Evolutionary conservation across 257 asterid species (phyloP).

Genomic region (Capsicum rhomboideum): DNA sequence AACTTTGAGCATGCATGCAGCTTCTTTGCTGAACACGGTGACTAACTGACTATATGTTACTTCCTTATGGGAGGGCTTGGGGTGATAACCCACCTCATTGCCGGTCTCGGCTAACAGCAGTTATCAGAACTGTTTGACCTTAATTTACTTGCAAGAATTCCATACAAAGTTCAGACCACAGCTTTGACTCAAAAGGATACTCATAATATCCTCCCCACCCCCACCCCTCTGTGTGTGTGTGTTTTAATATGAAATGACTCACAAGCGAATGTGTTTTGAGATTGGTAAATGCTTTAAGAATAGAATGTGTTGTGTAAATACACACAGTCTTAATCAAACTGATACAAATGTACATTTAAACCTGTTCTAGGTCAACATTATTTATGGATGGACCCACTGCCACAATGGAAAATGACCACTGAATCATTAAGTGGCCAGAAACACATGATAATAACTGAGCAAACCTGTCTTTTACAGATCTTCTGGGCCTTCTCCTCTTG

Average conservation of each 20-base stretch:
- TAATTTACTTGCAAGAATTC: background rate
- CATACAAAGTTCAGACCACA: background rate
- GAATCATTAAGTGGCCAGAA: background rate
- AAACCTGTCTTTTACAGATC: constrained; percentile 71
- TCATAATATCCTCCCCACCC: background rate
- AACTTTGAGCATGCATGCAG: background rate
- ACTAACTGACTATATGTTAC: background rate
- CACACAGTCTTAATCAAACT: background rate
- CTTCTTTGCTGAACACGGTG: background rate
- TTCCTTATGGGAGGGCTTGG: background rate
- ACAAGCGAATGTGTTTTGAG: background rate
- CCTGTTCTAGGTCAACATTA: background rate
- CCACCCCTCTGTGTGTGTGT: background rate
- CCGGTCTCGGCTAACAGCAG: background rate
- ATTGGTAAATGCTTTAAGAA: background rate
- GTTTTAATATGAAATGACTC: background rate
- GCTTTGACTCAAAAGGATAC: background rate
- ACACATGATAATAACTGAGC: constrained; percentile 2
- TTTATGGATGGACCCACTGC: background rate
- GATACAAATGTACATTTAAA: background rate
- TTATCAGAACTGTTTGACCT: background rate
- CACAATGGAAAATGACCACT: background rate
- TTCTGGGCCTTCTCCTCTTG: constrained; percentile 62
- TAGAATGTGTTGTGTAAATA: background rate
- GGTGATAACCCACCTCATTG: background rate